Percentiles rank a stretch among this genome's conserved stretches.
Conservation (phyloP, 73 alveolate species). For the Stentor coeruleus region DNA sequence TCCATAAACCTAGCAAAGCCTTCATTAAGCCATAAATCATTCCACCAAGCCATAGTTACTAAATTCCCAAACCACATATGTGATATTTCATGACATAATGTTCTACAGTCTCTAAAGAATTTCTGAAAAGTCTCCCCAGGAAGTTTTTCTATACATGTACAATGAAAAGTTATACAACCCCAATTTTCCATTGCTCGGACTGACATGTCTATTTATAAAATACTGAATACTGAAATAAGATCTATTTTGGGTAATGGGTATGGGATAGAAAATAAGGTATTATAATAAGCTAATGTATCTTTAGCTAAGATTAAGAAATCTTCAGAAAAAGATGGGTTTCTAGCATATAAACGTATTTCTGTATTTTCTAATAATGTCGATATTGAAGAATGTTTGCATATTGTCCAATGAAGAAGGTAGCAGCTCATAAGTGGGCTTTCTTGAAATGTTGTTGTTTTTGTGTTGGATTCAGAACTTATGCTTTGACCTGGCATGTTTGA, state of each 20-base stretch:
- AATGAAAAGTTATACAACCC: slow-evolving; percentile 71
- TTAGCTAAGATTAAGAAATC: background rate
- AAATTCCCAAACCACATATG: slow-evolving; percentile 95
- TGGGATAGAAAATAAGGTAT: slow-evolving; percentile 54
- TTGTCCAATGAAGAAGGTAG: slow-evolving; percentile 66
- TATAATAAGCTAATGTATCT: slow-evolving; percentile 39
- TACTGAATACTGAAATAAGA: slow-evolving; percentile 23
- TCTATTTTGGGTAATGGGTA: slow-evolving; percentile 81
- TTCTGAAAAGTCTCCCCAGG: slow-evolving; percentile 61
- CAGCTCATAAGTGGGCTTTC: slow-evolving; percentile 83
- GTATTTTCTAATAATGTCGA: slow-evolving; percentile 57
- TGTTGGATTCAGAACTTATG: slow-evolving; percentile 44
- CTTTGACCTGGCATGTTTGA: slow-evolving; percentile 59
- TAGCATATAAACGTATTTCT: slow-evolving; percentile 34
- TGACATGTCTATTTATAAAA: background rate
- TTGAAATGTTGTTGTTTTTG: slow-evolving; percentile 46
- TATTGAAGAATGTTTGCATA: slow-evolving; percentile 70
- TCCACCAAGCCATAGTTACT: slow-evolving; percentile 95
- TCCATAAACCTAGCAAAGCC: slow-evolving; percentile 69
- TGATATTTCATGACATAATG: slow-evolving; percentile 85
- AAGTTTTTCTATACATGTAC: slow-evolving; percentile 74
- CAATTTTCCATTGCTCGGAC: slow-evolving; percentile 98
- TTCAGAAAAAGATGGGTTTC: slow-evolving; percentile 32
- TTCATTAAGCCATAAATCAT: slow-evolving; percentile 90
- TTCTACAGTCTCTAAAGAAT: slow-evolving; percentile 57